phyloP scores from a whole-genome alignment of 2,329 filamentous ascomycete genomes.

The Talaromyces islandicus region DNA sequence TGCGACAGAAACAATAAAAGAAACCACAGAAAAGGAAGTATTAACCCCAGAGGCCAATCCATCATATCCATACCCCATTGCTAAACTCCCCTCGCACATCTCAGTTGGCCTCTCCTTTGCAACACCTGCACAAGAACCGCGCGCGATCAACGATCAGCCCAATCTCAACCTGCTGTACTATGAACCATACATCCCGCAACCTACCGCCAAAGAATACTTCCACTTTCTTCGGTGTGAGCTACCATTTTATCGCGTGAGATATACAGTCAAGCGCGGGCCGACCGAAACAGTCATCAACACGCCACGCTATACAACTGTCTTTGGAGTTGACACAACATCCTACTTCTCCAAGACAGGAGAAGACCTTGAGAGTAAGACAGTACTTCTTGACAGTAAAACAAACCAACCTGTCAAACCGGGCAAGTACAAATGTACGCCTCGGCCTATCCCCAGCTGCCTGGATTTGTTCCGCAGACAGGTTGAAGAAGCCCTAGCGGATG shows the following conservation, averaged over 20 bases:
- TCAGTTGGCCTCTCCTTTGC: constrained; percentile 15
- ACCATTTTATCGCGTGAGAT: constrained; percentile 70
- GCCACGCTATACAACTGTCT: constrained; percentile 57
- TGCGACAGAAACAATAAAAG: background rate
- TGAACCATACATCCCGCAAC: constrained; percentile 61
- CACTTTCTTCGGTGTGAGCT: constrained; percentile 64
- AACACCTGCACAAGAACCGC: constrained; percentile 48
- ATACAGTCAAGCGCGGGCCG: constrained; percentile 62
- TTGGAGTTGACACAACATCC: constrained; percentile 59
- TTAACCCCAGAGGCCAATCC: constrained; percentile 38
- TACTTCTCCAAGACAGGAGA: constrained; percentile 41
- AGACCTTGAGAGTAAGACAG: constrained; percentile 3
- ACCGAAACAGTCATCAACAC: constrained; percentile 58
- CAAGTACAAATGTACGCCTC: constrained; percentile 51
- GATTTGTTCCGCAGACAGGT: constrained; percentile 57
- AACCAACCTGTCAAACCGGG: constrained; percentile 32
- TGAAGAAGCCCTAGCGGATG: constrained; percentile 57
- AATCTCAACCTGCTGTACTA: constrained; percentile 71
- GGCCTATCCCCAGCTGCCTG: constrained; percentile 66
- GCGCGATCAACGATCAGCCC: constrained; percentile 58
- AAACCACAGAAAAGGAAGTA: background rate
- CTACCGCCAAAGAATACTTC: constrained; percentile 57
- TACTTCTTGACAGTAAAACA: constrained; percentile 39
- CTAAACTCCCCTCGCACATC: constrained; percentile 42
- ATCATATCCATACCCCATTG: constrained; percentile 50